Evolutionary conservation across 495 filamentous ascomycete species (phyloP).

Genomic region (Aspergillus panamensis): DNA sequence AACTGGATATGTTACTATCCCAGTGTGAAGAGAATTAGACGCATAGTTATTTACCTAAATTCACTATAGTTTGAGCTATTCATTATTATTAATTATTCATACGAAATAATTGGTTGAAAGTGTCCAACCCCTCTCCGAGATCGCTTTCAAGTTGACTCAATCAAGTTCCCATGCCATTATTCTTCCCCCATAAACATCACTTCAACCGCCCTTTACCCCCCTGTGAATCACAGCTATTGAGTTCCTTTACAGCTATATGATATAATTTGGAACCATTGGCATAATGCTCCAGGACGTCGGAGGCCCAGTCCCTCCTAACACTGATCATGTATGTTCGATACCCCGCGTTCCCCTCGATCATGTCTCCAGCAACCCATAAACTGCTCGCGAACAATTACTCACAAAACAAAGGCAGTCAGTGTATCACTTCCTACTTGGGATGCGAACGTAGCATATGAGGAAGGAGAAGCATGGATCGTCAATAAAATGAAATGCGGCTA

Average conservation of each 20-base stretch:
- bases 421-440: slow-evolving; percentile 94
- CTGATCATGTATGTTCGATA: slow-evolving; percentile 49
- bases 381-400: not conserved
- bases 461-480: slow-evolving; percentile 82
- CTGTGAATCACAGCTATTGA: not conserved
- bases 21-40: no score
- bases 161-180: slow-evolving; percentile 2
- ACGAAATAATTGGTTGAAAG: slow-evolving; percentile 9
- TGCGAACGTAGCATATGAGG: slow-evolving; percentile 87
- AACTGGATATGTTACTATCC: no score
- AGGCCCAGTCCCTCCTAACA: slow-evolving; percentile 48
- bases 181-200: slow-evolving; percentile 2
- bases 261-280: slow-evolving; percentile 1
- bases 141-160: slow-evolving; percentile 22
- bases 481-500: slow-evolving; percentile 87
- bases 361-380: not conserved
- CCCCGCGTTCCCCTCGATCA: slow-evolving; percentile 24
- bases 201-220: not conserved
- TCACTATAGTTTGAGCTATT: no score
- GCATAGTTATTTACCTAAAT: no score
- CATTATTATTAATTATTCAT: not conserved
- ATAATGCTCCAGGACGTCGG: slow-evolving; percentile 43
- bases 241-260: slow-evolving; percentile 7
- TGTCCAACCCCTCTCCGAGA: slow-evolving; percentile 34
- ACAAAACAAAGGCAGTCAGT: slow-evolving; percentile 72